Conservation (phyloP, 192 early-diverging fungal genomes). For the Pilaira anomala region DNA sequence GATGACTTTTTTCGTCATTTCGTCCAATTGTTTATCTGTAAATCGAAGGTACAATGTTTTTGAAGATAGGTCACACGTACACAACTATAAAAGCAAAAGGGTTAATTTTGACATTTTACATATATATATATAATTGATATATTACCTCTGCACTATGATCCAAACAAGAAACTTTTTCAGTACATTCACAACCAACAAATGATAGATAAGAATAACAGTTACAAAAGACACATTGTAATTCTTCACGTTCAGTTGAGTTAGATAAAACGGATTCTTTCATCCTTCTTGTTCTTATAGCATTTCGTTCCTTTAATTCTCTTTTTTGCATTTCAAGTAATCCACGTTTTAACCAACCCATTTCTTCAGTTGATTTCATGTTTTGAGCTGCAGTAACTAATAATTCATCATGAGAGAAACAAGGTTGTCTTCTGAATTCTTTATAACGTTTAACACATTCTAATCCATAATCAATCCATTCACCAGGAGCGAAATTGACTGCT, state of each 20-base stretch:
- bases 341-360: conserved; percentile 38
- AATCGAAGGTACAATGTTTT: conserved; percentile 34
- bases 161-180: conserved; percentile 61
- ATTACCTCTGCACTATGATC: conserved; percentile 53
- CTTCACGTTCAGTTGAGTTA: conserved; percentile 44
- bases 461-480: conserved; percentile 87
- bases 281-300: not conserved
- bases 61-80: conserved; percentile 35
- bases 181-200: conserved; percentile 58
- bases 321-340: conserved; percentile 48
- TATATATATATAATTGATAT: not conserved
- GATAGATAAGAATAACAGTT: conserved; percentile 74
- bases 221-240: conserved; percentile 65
- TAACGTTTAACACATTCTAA: conserved; percentile 79
- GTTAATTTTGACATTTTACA: not conserved
- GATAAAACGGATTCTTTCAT: conserved; percentile 38
- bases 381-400: conserved; percentile 64
- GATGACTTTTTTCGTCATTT: conserved; percentile 13
- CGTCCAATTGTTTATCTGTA: conserved; percentile 36
- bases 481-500: conserved; percentile 94
- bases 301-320: conserved; percentile 55
- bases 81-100: conserved; percentile 22
- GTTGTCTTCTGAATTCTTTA: conserved; percentile 71
- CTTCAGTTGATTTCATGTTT: conserved; percentile 31
- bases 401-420: conserved; percentile 96